A percentile compares a stretch with the other conserved stretches of the same genome.
Conservation (phyloP, 2,329 filamentous ascomycete species). For the Phyllosticta citribraziliensis region DNA sequence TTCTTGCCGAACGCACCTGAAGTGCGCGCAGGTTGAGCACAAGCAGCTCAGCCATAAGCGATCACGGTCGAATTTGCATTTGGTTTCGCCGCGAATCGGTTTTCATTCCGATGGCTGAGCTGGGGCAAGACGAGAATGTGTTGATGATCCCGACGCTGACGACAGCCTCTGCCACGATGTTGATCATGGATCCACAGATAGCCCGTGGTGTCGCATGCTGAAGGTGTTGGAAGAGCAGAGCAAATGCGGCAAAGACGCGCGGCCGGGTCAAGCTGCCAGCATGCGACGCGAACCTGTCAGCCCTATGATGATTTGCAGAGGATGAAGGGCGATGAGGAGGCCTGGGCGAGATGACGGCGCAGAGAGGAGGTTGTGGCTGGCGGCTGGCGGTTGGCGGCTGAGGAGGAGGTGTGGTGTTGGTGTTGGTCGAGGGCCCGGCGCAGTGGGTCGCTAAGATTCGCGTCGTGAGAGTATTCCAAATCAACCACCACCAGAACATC, state of each 20-base stretch:
- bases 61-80: not conserved
- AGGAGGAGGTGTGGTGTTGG: not conserved
- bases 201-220: not conserved
- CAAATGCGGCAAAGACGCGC: not conserved
- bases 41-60: not conserved
- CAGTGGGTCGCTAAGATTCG: not conserved
- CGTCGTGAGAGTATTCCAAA: not conserved
- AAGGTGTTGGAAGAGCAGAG: not conserved
- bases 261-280: not conserved
- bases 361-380: not conserved
- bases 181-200: not conserved
- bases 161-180: not conserved
- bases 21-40: not conserved
- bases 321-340: not conserved
- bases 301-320: not conserved
- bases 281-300: not conserved
- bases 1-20: not conserved
- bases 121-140: not conserved
- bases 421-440: not conserved
- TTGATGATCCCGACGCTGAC: not conserved
- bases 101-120: not conserved
- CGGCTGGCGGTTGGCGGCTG: not conserved
- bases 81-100: not conserved
- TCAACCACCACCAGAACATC: not conserved
- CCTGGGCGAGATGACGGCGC: not conserved